Conservation (phyloP, 495 filamentous ascomycete species). For the Trichoderma reesei region DNA sequence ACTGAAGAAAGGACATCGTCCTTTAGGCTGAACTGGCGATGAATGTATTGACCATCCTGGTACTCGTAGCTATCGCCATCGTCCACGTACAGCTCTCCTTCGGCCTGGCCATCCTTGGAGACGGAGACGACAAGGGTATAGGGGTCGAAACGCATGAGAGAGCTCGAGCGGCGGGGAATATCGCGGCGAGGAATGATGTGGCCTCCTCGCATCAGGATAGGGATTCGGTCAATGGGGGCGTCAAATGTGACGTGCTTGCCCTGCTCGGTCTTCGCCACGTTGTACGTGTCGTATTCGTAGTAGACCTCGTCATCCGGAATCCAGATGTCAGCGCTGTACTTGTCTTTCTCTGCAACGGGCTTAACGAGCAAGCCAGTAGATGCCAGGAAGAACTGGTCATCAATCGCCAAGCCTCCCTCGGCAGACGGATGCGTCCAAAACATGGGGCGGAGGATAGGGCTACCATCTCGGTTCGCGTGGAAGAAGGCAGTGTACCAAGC, state of each 20-base stretch:
- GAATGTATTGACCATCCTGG: constrained; percentile 73
- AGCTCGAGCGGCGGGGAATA: constrained; percentile 69
- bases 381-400: constrained; percentile 89
- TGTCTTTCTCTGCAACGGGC: constrained; percentile 69
- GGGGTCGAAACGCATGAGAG: constrained; percentile 86
- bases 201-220: constrained; percentile 82
- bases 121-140: constrained; percentile 82
- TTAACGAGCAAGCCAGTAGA: constrained; percentile 78
- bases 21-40: constrained; percentile 59
- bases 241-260: constrained; percentile 57
- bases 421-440: constrained; percentile 87
- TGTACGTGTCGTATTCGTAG: constrained; percentile 89
- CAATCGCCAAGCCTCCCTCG: constrained; percentile 73
- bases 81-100: constrained; percentile 80
- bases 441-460: constrained; percentile 80
- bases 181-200: constrained; percentile 88
- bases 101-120: constrained; percentile 58
- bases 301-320: constrained; percentile 79
- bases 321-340: constrained; percentile 67
- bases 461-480: constrained; percentile 69
- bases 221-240: constrained; percentile 76
- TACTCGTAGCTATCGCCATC: constrained; percentile 91
- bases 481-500: constrained; percentile 97
- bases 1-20: constrained; percentile 43
- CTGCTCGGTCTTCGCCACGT: constrained; percentile 52